Percentiles rank a stretch among this genome's conserved stretches.
Conservation (phyloP, 441 rosid genomes). For the Gossypium lobatum region DNA sequence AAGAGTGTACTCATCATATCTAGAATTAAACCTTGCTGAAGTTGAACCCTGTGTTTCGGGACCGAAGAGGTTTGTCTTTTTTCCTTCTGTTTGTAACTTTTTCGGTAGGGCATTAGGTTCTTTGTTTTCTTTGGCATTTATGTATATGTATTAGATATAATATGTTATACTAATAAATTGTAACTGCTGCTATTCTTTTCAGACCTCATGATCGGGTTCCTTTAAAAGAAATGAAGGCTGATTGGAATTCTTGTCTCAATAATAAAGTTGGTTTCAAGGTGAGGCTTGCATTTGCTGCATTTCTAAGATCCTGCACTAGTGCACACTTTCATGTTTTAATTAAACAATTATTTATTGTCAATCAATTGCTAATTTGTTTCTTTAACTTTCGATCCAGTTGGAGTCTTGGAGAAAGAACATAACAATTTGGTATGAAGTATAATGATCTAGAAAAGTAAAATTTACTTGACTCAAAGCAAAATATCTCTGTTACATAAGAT, state of each 20-base stretch:
- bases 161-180: background rate
- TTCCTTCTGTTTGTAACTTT: background rate
- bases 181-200: slow-evolving; percentile 20
- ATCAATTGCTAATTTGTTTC: background rate
- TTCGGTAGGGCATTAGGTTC: background rate
- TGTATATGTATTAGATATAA: background rate
- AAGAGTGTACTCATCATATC: slow-evolving; percentile 82
- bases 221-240: slow-evolving; percentile 86
- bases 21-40: slow-evolving; percentile 61
- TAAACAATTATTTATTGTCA: background rate
- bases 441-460: background rate
- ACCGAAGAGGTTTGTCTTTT: slow-evolving; percentile 66
- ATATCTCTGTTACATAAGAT: background rate
- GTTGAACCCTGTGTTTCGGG: slow-evolving; percentile 98
- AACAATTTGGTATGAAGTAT: background rate
- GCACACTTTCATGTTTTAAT: background rate
- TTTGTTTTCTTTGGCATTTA: background rate
- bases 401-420: background rate
- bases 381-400: slow-evolving; percentile 1
- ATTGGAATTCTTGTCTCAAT: slow-evolving; percentile 91
- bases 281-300: slow-evolving; percentile 1
- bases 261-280: slow-evolving; percentile 91
- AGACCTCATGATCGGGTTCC: slow-evolving; percentile 99
- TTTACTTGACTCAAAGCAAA: background rate
- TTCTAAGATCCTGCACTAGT: background rate